phyloP scores from a whole-genome alignment of 257 asterid genomes.

The Solanum pimpinellifolium region DNA sequence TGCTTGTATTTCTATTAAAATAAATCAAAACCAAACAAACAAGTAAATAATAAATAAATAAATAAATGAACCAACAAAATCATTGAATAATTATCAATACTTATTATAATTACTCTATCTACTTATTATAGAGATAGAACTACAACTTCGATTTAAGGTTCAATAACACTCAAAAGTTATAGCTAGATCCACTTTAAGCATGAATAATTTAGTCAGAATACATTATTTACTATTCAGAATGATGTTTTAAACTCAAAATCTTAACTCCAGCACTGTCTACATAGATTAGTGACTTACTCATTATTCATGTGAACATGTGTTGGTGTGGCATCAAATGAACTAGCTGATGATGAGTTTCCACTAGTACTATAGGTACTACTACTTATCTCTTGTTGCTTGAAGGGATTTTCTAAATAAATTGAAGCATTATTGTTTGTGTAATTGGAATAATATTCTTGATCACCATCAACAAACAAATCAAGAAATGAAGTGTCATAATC shows the following conservation, averaged over 20 bases:
- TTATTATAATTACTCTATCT: not conserved
- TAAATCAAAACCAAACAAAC: not conserved
- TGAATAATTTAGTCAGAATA: not conserved
- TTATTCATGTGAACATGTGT: slow-evolving; percentile 1
- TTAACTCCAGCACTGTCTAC: not conserved
- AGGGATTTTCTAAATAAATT: not conserved
- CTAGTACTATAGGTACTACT: not conserved
- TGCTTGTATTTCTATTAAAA: not conserved
- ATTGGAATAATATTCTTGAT: not conserved
- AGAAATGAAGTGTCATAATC: not conserved
- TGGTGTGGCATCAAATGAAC: slow-evolving; percentile 1
- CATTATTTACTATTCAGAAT: not conserved
- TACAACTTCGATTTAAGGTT: not conserved
- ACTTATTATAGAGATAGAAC: not conserved
- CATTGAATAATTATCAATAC: not conserved
- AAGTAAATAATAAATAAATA: not conserved
- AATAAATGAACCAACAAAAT: not conserved
- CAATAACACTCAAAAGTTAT: not conserved
- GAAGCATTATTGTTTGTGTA: not conserved
- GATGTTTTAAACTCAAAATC: not conserved
- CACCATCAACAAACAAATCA: not conserved
- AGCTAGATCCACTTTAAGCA: not conserved
- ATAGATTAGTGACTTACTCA: not conserved
- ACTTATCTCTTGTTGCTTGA: not conserved
- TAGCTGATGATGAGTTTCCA: not conserved